Evolutionary conservation across 2,329 filamentous ascomycete species (phyloP), one percentile per base, ranked within the genome.

Genomic region (Dothideomycetes sp.): DNA sequence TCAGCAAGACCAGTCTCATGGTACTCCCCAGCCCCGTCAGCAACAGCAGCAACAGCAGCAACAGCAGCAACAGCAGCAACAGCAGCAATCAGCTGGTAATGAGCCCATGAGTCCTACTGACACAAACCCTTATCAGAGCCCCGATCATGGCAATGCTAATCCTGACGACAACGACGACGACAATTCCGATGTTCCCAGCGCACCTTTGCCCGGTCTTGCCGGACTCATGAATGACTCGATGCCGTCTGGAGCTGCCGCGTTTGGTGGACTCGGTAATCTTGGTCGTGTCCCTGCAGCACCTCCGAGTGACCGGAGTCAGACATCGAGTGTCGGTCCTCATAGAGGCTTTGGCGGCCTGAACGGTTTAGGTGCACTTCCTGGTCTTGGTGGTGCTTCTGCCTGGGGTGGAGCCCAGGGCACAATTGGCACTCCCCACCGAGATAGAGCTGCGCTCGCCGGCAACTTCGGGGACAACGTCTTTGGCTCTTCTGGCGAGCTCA

Each of bases 81-180:
- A 67, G 37, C 59, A 67, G 38, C 60, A 64, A 33, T 63, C 67
- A 37, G 61, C 64, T 42, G 59, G 56, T 18, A 55, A 80, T 49
- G 84, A 86, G 44, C 82, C 84, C 0, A 76, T 85, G 55, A 96
- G 89, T 58, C 91, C 91, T 9, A 91, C 88, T 0, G 85, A 94
- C 54, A 96, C 91, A 3, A 98, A 98, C 56, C 91, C 91, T 2
- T 98, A 91, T 58, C 84, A 88, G 49, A 96, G 89, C 59, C 91
- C 91, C 2, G 78, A 83, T 6, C 83, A 81, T 25, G 82, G 87
- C 18, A 78, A 78, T 31, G 68, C 68, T 4, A 78, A 84, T 33
- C 74, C 75, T 13, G 73, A 78, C 15, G 45, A 45, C 66, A 68
- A 41, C 50, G 56, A 54, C 16, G 39, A 43, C n/a, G 55, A 57